Conservation (phyloP, 257 asterid genomes). For the Rubia yunnanensis region DNA sequence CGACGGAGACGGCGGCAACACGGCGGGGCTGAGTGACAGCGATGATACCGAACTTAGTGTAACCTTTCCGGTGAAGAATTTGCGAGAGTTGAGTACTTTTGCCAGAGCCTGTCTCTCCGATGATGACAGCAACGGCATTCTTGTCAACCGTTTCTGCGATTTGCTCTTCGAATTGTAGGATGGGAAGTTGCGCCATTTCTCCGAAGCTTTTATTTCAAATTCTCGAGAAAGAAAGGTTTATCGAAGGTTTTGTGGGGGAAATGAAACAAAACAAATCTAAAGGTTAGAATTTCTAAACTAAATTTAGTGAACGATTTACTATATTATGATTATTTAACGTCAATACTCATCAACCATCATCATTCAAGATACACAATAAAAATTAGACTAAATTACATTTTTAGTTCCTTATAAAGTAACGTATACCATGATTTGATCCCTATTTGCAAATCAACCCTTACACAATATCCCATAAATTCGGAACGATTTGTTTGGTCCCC, state of each 20-base stretch:
- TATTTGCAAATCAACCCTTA: no score
- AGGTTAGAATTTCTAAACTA: no score
- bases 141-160: slow-evolving; percentile 65
- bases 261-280: no score
- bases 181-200: slow-evolving; percentile 59
- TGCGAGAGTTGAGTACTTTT: slow-evolving; percentile 95
- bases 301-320: no score
- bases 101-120: slow-evolving; percentile 96
- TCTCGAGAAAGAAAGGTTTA: background rate
- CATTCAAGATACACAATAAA: no score
- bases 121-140: slow-evolving; percentile 64
- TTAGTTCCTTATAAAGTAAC: no score
- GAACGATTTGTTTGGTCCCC: no score
- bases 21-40: slow-evolving; percentile 98
- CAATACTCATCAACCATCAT: no score
- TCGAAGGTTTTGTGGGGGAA: background rate
- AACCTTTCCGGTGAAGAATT: slow-evolving; percentile 70
- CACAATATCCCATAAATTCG: no score
- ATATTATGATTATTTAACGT: no score
- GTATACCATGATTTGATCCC: no score
- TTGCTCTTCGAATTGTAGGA: slow-evolving; percentile 73
- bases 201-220: background rate
- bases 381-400: no score
- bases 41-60: slow-evolving; percentile 61
- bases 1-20: slow-evolving; percentile 86